Evolutionary conservation across 768 basidiomycete genomes (phyloP).

Genomic region (Macrolepiota albuminosa): DNA sequence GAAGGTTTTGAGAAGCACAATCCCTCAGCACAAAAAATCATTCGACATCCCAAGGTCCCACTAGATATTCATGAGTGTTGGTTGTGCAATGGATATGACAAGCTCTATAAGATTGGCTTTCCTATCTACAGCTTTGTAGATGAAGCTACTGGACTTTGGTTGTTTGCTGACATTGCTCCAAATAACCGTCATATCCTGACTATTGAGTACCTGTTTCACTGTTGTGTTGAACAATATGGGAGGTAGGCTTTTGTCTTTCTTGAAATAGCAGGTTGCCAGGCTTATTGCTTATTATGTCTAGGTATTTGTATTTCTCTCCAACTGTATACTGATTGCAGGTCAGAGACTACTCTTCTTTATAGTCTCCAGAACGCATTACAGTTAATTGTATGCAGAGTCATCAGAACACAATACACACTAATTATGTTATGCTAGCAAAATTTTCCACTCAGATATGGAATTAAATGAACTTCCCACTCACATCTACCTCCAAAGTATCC

Average conservation of each 20-base stretch:
- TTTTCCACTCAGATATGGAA: slow-evolving; percentile 23
- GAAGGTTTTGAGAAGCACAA: not conserved
- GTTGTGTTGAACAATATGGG: slow-evolving; percentile 22
- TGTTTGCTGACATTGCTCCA: slow-evolving; percentile 8
- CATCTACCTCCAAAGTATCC: slow-evolving; percentile 24
- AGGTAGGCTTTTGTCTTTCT: slow-evolving; percentile 17
- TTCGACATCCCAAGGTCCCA: slow-evolving; percentile 30
- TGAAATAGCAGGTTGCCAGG: not conserved
- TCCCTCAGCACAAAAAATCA: not conserved
- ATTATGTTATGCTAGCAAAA: slow-evolving; percentile 14
- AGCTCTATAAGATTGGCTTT: slow-evolving; percentile 32
- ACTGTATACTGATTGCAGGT: slow-evolving; percentile 29
- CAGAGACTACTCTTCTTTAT: slow-evolving; percentile 29
- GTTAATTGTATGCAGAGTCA: not conserved
- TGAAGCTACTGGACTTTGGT: slow-evolving; percentile 6
- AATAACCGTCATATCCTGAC: slow-evolving; percentile 1
- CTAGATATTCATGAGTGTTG: not conserved
- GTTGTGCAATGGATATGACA: not conserved
- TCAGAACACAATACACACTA: not conserved
- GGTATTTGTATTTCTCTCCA: not conserved
- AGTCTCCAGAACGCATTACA: slow-evolving; percentile 7
- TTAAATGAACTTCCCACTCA: slow-evolving; percentile 24
- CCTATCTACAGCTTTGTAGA: slow-evolving; percentile 24
- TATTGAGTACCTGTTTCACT: slow-evolving; percentile 23
- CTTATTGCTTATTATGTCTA: not conserved